phyloP scores from a whole-genome alignment of 148 eudicot genomes.

The Oxyria digyna region DNA sequence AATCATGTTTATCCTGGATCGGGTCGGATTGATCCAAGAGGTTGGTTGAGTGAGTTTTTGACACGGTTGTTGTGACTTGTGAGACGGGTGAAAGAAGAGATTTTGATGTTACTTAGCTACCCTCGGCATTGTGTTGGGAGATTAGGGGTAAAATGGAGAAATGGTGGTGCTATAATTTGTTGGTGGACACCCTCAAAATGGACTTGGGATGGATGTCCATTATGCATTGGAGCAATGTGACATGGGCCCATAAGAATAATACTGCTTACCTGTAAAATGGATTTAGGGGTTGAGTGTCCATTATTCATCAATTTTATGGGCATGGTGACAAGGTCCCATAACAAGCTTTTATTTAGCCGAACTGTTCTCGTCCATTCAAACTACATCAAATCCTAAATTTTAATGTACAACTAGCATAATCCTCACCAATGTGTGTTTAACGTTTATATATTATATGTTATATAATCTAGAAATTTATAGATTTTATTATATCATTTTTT shows the following conservation, averaged over 20 bases:
- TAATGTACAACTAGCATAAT: no score
- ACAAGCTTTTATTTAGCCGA: neutral
- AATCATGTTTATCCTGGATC: no score
- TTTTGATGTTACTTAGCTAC: neutral
- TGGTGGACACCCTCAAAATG: no score
- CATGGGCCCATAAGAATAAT: no score
- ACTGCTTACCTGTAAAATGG: constrained; percentile 3
- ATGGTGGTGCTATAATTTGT: neutral
- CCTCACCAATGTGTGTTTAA: no score
- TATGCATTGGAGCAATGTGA: no score
- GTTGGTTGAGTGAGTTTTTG: neutral
- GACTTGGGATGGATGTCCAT: no score
- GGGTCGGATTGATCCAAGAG: neutral
- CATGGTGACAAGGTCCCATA: neutral
- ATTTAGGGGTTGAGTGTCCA: neutral
- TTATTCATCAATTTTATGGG: neutral
- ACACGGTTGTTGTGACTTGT: neutral
- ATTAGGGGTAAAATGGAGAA: neutral
- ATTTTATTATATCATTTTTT: no score
- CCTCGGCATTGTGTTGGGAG: neutral
- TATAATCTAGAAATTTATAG: no score
- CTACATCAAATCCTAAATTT: no score
- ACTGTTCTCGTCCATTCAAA: neutral
- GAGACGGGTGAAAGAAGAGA: neutral
- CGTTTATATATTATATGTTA: no score